Evolutionary conservation across 257 asterid species (phyloP).

Genomic region (Penstemon davidsonii): DNA sequence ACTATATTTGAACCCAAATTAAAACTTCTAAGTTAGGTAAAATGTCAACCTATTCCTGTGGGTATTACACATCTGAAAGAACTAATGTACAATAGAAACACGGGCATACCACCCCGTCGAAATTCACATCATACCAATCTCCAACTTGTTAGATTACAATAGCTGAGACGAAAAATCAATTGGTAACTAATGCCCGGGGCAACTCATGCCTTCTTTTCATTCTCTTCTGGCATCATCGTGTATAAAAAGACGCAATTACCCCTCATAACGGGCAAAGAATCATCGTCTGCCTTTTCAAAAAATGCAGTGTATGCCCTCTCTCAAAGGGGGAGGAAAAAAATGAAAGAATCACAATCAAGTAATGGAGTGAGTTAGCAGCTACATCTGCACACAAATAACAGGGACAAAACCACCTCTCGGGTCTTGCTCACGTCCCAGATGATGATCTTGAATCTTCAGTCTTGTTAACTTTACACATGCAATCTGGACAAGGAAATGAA

Average conservation of each 20-base stretch:
- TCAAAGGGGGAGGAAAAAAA: conserved; percentile 17
- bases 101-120: conserved; percentile 11
- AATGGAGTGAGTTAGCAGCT: conserved; percentile 22
- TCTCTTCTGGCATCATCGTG: conserved; percentile 3
- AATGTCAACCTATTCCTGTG: conserved; percentile 32
- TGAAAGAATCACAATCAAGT: conserved; percentile 25
- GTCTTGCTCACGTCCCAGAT: conserved; percentile 16
- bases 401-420: conserved; percentile 12
- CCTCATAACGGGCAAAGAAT: conserved; percentile 14
- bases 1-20: conserved; percentile 8
- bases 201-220: background rate
- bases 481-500: conserved; percentile 91
- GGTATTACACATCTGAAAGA: conserved; percentile 18
- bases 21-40: conserved; percentile 27
- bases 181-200: background rate
- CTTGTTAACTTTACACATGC: conserved; percentile 76
- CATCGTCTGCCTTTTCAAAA: conserved; percentile 4
- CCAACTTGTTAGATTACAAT: conserved; percentile 11
- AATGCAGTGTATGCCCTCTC: background rate
- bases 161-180: background rate
- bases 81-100: conserved; percentile 19
- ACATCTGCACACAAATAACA: conserved; percentile 3
- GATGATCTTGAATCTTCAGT: conserved; percentile 25
- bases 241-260: conserved; percentile 20
- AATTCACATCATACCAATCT: background rate